Percentiles rank a stretch among this genome's conserved stretches.
These are phyloP conservation scores for Salicornia ramosissima DNA, from an alignment of 148 eudicot species.

Conservation along the genomic window DNA sequence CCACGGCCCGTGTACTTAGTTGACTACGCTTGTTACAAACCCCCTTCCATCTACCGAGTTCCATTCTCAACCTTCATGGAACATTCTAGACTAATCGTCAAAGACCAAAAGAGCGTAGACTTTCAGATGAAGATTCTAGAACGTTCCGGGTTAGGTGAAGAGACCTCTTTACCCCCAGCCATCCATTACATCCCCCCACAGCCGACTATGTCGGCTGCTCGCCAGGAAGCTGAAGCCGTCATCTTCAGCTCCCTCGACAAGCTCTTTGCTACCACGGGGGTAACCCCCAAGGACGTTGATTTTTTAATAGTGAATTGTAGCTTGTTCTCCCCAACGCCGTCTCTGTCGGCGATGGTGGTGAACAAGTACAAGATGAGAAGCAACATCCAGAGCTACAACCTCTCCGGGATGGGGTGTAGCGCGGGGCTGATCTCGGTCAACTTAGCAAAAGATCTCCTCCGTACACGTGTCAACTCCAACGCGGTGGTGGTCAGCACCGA, in stretches of 20 bases:
- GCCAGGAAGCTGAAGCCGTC: conserved; percentile 30
- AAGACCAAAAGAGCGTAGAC: conserved; percentile 37
- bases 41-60: conserved; percentile 31
- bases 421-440: conserved; percentile 35
- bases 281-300: conserved; percentile 35
- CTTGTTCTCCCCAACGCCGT: conserved; percentile 40
- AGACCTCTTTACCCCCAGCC: conserved; percentile 36
- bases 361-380: conserved; percentile 42
- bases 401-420: conserved; percentile 56
- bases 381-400: conserved; percentile 39
- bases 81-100: conserved; percentile 31
- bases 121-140: conserved; percentile 43
- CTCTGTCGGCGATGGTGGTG: conserved; percentile 40
- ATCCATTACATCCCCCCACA: conserved; percentile 35
- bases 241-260: conserved; percentile 36
- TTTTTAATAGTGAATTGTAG: conserved; percentile 43
- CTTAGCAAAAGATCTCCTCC: conserved; percentile 35
- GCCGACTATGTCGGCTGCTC: conserved; percentile 27
- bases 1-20: conserved; percentile 40
- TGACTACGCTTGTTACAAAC: conserved; percentile 48
- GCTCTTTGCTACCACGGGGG: conserved; percentile 28
- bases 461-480: conserved; percentile 29
- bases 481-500: conserved; percentile 49
- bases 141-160: conserved; percentile 43
- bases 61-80: conserved; percentile 51